Evolutionary conservation across 805 yeast genomes (phyloP), one percentile per base, ranked within the genome.

Genomic region (Metschnikowia amazonensis): DNA sequence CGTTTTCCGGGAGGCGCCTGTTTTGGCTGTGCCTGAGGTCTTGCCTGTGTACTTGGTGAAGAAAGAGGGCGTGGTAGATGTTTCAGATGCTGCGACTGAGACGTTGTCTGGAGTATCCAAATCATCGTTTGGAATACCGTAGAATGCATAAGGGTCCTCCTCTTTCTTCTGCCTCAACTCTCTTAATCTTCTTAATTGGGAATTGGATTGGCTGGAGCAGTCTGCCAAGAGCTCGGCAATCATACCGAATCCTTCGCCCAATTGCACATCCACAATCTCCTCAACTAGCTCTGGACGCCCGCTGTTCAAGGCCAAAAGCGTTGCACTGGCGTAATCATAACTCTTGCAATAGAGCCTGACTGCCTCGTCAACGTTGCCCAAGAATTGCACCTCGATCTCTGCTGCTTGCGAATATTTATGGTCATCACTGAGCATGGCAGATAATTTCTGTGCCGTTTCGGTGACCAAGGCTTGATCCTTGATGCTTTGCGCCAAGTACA

Each of bases 11-110:
- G 97, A 84, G 2, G 94, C 97, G 24, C 98, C 97, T 0, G 99
- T 94, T 60, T 86, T 86, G 3, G 98, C 98, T 2, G 99, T 94
- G 20, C 96, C 96, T 1, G 85, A 75, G 1, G 98, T 90, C 66
- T 92, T 90, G 52, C 98, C 99, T 0, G 99, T 94, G 64, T 94
- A 94, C 61, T 96, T 78, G 1, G 99, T 94, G 69, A 89, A 87
- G 64, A 90, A 88, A 0, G 98, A 89, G 31, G 92, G 95, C 24
- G 87, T 85, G 0, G 96, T 87, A 0, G 97, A 88, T 0, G 96
- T 82, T 63, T 89, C 97, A 0, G 96, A 86, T 1, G 96, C 94
- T 0, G 97, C 98, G 52, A 94, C 77, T 0, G 98, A 90, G 8
- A 94, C 94, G 62, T 90, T 87, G 64, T 94, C 99, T 1, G 96